A percentile compares a stretch with the other conserved stretches of the same genome.
phyloP scores from a whole-genome alignment of 441 rosid species.

The Adansonia grandidieri region DNA sequence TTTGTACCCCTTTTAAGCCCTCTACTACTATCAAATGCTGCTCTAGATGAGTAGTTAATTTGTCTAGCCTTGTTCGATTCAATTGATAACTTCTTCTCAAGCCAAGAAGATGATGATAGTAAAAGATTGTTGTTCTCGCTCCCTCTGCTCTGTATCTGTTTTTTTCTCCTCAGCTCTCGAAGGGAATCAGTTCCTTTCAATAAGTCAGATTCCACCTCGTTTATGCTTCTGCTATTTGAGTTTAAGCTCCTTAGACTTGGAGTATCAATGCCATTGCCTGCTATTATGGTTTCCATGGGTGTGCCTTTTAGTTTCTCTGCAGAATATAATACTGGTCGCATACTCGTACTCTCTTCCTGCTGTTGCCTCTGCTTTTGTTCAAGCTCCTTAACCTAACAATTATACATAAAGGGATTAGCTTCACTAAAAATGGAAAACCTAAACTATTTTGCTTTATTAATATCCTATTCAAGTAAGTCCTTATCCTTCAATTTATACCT shows the following conservation, averaged over 20 bases:
- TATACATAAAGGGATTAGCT: not conserved
- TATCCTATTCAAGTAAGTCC: too few relatives aligned
- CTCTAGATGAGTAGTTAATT: conserved; percentile 38
- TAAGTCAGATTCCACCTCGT: conserved; percentile 33
- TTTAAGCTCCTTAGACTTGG: conserved; percentile 34
- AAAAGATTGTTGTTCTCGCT: conserved; percentile 41
- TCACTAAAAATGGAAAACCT: not conserved
- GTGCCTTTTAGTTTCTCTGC: conserved; percentile 30
- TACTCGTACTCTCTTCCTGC: conserved; percentile 25
- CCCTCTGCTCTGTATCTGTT: conserved; percentile 41
- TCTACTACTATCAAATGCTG: conserved; percentile 32
- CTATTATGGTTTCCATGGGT: conserved; percentile 28
- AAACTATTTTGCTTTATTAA: too few relatives aligned
- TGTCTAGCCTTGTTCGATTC: conserved; percentile 36
- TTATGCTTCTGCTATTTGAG: conserved; percentile 29
- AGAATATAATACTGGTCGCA: conserved; percentile 2
- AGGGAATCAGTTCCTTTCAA: conserved; percentile 46
- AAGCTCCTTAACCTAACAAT: conserved; percentile 1
- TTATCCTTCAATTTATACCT: too few relatives aligned
- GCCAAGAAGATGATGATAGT: conserved; percentile 32
- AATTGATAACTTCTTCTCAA: conserved; percentile 34
- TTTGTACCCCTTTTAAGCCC: conserved; percentile 39
- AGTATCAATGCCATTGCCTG: conserved; percentile 23
- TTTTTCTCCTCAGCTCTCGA: conserved; percentile 42
- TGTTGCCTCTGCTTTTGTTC: conserved; percentile 7